Base-by-base conservation (phyloP, 2,329 filamentous ascomycete genomes). In the Penicillium frequentans region DNA sequence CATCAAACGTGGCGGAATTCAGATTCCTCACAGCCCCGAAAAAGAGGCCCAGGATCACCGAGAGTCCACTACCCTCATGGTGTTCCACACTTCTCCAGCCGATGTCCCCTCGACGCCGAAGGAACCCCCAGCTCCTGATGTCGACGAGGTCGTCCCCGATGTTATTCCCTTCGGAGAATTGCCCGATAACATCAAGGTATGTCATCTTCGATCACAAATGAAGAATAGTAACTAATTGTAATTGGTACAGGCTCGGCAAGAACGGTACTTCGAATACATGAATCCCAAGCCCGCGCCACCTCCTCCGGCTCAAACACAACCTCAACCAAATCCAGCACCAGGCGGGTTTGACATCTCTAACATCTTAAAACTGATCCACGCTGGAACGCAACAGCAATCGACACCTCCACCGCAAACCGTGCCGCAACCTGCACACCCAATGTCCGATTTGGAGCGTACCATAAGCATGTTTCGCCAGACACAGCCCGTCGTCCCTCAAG, bases 101-200 rank as follows among this genome's bases (percentile, higher is more conserved):
- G 79, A 82, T 59, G 71, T 81, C 47, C 79, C 79, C 6, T 61
- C 73, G 5, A 75, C 78, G 4, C 78, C 79, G 7, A 80, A 79
- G 58, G 79, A 82, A 52, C 78, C 79, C 14, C 73, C 76, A 26
- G 64, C 71, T 21, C 64, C 70, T 13, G 69, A 70, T 37, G 68
- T 69, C 5, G 74, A 77, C 29, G 77, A 79, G 52, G 44, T 61
- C 3, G 67, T 64, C 16, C 49, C 67, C 2, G 75, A 75, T 16
- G 68, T 71, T 46, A 63, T 73, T 48, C 58, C 68, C 10, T 81
- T 81, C 61, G 79, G 79, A 37, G 72, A 79, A 49, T 65, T 77
- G 26, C 69, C 69, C 4, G 77, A 79, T 37, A 60, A 71, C 50
- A 68, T 76, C 45, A 76, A 75, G 69, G 76, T 78, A 69, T 61